Percentiles rank a stretch among this genome's conserved stretches.
phyloP scores from a whole-genome alignment of 345 rosid species.

The Salix exigua region DNA sequence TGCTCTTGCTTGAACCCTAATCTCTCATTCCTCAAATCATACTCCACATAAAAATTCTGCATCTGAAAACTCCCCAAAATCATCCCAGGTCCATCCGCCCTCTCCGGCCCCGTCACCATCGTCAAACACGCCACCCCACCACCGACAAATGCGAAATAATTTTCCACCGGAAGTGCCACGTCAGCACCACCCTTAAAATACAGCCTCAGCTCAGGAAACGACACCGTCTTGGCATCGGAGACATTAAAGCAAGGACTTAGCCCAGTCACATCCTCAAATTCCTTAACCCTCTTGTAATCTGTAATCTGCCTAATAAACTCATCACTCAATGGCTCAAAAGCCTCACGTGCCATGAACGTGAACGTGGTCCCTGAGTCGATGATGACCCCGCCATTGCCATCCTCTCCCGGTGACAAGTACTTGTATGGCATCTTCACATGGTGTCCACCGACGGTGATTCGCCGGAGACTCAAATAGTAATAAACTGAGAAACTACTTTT shows the following conservation, averaged over 20 bases:
- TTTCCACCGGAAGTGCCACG: constrained; percentile 31
- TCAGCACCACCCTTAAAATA: constrained; percentile 43
- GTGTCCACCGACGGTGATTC: constrained; percentile 27
- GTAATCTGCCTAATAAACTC: constrained; percentile 26
- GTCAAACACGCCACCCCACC: constrained; percentile 29
- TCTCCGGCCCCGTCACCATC: constrained; percentile 22
- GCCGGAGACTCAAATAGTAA: constrained; percentile 36
- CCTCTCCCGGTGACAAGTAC: constrained; percentile 14
- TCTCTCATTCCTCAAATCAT: constrained; percentile 40
- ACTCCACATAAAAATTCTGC: constrained; percentile 41
- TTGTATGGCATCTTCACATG: constrained; percentile 25
- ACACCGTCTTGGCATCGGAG: not conserved
- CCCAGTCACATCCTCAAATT: constrained; percentile 24
- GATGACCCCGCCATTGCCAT: constrained; percentile 36
- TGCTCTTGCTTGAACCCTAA: constrained; percentile 32
- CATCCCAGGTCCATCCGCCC: constrained; percentile 27
- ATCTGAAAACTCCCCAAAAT: constrained; percentile 39
- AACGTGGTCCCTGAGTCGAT: constrained; percentile 40
- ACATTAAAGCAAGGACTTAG: constrained; percentile 30
- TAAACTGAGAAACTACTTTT: constrained; percentile 17
- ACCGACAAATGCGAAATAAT: constrained; percentile 22
- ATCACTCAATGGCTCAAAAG: constrained; percentile 23
- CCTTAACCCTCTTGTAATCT: constrained; percentile 17
- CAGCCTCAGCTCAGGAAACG: constrained; percentile 31
- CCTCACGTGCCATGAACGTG: constrained; percentile 31